Evolutionary conservation across 129 eudicot species (phyloP), one percentile per base, ranked within the genome.

Genomic region (Ambrosia artemisiifolia): DNA sequence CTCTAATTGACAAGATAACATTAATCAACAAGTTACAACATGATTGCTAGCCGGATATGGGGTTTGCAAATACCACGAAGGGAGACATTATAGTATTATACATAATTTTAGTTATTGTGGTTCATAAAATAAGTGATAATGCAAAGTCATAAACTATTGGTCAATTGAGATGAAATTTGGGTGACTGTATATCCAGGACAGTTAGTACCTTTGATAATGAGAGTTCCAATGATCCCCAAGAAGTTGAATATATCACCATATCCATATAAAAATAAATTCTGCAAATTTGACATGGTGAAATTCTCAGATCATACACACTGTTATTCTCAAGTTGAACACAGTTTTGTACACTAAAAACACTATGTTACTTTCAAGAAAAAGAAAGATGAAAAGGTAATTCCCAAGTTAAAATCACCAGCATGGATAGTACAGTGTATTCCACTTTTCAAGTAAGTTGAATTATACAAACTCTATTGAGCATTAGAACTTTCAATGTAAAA

Each of bases 181-280:
- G 56, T 47, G 28, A 54, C 11, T 63, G 44, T 59, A 63, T 38
- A 35, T 48, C 20, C 6, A 33, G 35, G 40, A 28, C 48, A 54
- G 40, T 50, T 38, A 35, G 48, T 88, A 94, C 99, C 99, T 90
- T 90, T 88, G 66, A 84, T 72, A 51, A 95, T 79, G 83, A 81
- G 90, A 16, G 87, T 83, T 80, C 75, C 96, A 63, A 95, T 78
- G 63, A 95, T 88, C 43, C 89, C 97, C 62, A 95, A 84, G 68
- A 95, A 95, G 91, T 95, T 95, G 86, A 95, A 95, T 68, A 95
- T 90, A n/a, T 97, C 99, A 77, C 99, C 99, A 62, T 95, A 95
- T 68, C 99, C 99, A 40, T 95, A 95, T 38, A 95, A 78, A 77
- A 95, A 95, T 74, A 95, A 80, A 77, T 95, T 95, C 99, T 95